Conservation (phyloP, 2,329 filamentous ascomycete species). For the Colletotrichum euphorbiae region DNA sequence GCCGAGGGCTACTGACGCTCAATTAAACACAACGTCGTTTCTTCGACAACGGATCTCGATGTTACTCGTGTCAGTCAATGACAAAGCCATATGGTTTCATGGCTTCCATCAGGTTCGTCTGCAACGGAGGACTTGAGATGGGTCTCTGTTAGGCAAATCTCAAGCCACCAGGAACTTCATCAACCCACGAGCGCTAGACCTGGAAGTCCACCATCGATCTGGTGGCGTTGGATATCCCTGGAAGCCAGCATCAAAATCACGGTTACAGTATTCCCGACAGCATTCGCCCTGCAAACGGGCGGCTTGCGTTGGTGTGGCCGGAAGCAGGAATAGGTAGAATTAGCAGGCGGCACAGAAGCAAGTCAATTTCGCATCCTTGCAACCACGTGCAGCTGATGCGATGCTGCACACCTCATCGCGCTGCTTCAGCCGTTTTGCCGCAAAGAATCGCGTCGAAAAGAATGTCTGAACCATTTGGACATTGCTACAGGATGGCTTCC, state of each 20-base stretch:
- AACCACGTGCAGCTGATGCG: constrained; percentile 30
- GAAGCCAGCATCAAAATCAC: not conserved
- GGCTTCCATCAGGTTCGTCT: not conserved
- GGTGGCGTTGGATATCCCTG: not conserved
- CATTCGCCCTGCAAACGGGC: constrained; percentile 33
- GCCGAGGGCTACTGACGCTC: constrained; percentile 5
- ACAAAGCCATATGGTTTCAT: not conserved
- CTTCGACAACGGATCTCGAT: not conserved
- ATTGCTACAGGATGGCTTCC: not conserved
- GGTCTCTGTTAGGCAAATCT: not conserved
- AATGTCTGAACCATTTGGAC: not conserved
- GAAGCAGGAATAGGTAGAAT: constrained; percentile 6
- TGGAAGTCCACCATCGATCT: constrained; percentile 9
- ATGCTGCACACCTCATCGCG: constrained; percentile 14
- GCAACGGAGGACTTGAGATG: no score
- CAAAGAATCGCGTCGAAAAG: not conserved
- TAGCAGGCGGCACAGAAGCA: not conserved
- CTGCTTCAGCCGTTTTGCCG: constrained; percentile 14
- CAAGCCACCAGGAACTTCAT: not conserved
- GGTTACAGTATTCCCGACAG: not conserved
- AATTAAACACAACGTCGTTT: not conserved
- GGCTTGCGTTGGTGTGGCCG: constrained; percentile 17
- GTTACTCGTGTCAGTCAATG: not conserved
- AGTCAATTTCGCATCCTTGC: constrained; percentile 27
- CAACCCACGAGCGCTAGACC: constrained; percentile 13